These are phyloP conservation scores for Ormosia emarginata DNA, from an alignment of 306 rosid species.

Conservation along the genomic window DNA sequence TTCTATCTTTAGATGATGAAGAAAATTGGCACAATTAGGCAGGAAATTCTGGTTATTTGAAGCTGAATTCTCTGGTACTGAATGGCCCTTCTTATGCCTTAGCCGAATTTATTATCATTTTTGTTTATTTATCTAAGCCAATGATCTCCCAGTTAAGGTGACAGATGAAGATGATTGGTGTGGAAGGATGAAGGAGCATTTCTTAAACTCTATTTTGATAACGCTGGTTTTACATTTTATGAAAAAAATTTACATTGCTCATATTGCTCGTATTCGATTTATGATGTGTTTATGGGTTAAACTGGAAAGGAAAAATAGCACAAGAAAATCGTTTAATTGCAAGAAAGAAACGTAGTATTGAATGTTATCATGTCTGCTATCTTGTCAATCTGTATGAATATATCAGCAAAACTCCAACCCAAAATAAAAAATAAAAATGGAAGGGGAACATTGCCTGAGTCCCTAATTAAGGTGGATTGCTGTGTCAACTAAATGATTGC, in stretches of 20 bases:
- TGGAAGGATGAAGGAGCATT: slow-evolving; percentile 35
- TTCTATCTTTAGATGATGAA: slow-evolving; percentile 17
- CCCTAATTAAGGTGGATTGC: neutral
- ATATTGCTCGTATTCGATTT: neutral
- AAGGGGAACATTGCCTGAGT: neutral
- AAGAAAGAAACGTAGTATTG: neutral
- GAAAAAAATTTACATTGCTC: slow-evolving; percentile 12
- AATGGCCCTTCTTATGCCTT: slow-evolving; percentile 12
- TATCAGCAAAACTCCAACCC: neutral
- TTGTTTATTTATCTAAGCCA: slow-evolving; percentile 39
- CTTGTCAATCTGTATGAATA: neutral
- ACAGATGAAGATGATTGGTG: slow-evolving; percentile 41
- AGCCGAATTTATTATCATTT: slow-evolving; percentile 30
- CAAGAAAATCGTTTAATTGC: neutral
- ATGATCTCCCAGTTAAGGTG: slow-evolving; percentile 38
- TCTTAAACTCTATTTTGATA: slow-evolving; percentile 40
- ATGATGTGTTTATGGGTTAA: neutral
- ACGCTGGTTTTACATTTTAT: slow-evolving; percentile 43
- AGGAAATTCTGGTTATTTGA: slow-evolving; percentile 34
- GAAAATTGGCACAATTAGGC: slow-evolving; percentile 26
- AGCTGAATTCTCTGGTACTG: slow-evolving; percentile 31
- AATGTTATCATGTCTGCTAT: neutral
- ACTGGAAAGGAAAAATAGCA: neutral
- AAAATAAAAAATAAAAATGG: neutral
- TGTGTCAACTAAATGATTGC: neutral